Percentiles rank a stretch among this genome's conserved stretches.
phyloP scores from a whole-genome alignment of 2,329 filamentous ascomycete species.

The Pyricularia pennisetigena region DNA sequence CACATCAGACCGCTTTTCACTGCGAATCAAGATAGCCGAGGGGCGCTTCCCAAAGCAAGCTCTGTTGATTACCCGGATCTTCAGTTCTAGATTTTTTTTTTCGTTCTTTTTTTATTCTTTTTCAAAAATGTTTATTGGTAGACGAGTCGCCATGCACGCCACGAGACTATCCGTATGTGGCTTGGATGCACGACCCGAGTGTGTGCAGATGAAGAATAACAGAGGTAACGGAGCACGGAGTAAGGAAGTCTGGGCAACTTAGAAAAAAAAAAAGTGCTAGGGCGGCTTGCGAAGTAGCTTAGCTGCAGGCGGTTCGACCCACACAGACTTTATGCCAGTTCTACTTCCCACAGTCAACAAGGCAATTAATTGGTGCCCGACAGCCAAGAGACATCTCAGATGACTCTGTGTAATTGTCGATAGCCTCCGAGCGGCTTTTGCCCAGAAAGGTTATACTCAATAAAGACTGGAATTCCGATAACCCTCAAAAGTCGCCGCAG shows the following conservation, averaged over 20 bases:
- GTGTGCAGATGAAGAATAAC: neutral
- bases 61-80: neutral
- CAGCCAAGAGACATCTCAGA: neutral
- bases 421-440: neutral
- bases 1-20: neutral
- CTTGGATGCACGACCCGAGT: neutral
- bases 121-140: neutral
- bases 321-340: neutral
- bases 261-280: neutral
- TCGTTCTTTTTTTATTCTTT: neutral
- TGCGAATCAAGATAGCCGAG: slow-evolving; percentile 1
- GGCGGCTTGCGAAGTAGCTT: neutral
- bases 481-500: neutral
- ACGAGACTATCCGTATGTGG: neutral
- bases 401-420: neutral
- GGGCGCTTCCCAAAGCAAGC: neutral
- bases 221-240: neutral
- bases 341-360: neutral
- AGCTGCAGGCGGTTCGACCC: neutral
- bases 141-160: neutral
- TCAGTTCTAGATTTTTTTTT: neutral
- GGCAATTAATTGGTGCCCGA: neutral
- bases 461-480: neutral
- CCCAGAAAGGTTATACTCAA: neutral
- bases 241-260: neutral